phyloP scores from a whole-genome alignment of 306 rosid genomes.

The Luffa acutangula region DNA sequence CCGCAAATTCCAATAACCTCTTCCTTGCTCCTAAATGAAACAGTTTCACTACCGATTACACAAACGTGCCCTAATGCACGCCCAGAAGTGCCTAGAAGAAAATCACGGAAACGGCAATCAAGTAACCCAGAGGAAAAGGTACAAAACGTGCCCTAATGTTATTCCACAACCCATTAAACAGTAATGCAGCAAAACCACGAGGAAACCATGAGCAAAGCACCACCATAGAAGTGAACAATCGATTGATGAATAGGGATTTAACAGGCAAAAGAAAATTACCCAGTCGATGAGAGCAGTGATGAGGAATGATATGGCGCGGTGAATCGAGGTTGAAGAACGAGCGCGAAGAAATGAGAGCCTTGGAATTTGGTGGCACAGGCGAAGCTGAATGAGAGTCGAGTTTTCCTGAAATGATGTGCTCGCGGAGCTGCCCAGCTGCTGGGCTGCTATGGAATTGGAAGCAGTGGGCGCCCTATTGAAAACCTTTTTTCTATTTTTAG shows the following conservation, averaged over 20 bases:
- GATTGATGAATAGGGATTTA: not conserved
- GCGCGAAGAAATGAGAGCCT: not conserved
- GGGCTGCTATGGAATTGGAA: conserved; percentile 3
- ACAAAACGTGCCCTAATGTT: not conserved
- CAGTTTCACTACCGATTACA: not conserved
- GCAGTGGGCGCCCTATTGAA: not conserved
- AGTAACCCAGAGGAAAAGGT: not conserved
- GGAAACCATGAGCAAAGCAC: not conserved
- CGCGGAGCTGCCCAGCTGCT: not conserved
- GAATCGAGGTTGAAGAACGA: not conserved
- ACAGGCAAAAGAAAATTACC: not conserved
- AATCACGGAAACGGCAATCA: not conserved
- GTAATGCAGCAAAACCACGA: not conserved
- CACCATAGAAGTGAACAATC: not conserved
- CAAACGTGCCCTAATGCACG: not conserved
- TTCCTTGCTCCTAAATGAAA: not conserved
- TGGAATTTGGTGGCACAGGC: not conserved
- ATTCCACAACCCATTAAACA: not conserved
- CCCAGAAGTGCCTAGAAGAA: not conserved
- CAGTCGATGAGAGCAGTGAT: not conserved
- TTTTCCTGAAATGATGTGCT: not conserved
- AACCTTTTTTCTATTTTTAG: not conserved
- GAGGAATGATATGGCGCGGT: not conserved
- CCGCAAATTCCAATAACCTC: not conserved
- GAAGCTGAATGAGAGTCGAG: not conserved